Percentiles rank a stretch among this genome's conserved stretches.
Conservation (phyloP, 352 stramenopile genomes). For the Sclerospora graminicola region DNA sequence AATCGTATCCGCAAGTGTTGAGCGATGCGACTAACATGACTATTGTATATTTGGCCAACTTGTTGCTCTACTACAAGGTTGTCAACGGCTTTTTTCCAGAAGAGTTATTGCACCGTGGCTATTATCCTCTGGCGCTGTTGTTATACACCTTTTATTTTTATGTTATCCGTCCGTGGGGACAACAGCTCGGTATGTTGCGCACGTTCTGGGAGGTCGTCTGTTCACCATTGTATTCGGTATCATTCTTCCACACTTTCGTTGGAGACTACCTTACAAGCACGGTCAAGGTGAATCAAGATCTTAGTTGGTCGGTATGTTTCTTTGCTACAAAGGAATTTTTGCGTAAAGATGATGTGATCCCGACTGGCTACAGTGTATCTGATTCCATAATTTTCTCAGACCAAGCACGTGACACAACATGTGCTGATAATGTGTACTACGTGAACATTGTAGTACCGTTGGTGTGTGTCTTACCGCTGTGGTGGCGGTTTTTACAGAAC, state of each 20-base stretch:
- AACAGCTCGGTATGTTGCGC: conserved; percentile 75
- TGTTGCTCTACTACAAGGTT: conserved; percentile 97
- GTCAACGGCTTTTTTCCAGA: conserved; percentile 82
- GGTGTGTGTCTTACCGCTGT: conserved; percentile 91
- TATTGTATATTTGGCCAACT: conserved; percentile 90
- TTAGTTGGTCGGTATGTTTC: conserved; percentile 93
- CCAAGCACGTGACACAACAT: conserved; percentile 15
- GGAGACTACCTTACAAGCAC: conserved; percentile 81
- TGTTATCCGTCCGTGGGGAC: conserved; percentile 79
- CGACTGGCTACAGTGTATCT: conserved; percentile 4
- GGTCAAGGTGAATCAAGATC: conserved; percentile 76
- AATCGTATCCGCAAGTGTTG: conserved; percentile 88
- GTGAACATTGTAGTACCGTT: conserved; percentile 91
- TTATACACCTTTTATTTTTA: conserved; percentile 91
- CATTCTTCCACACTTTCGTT: conserved; percentile 92
- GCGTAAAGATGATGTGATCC: conserved; percentile 34
- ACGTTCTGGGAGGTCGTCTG: conserved; percentile 86
- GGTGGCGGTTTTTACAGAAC: conserved; percentile 96
- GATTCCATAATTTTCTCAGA: conserved; percentile 9
- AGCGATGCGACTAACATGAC: conserved; percentile 94
- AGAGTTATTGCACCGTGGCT: conserved; percentile 71
- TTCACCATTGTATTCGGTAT: conserved; percentile 86
- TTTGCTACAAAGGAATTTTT: conserved; percentile 92
- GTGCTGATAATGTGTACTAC: conserved; percentile 84
- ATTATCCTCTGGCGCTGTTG: conserved; percentile 89